Percentiles rank a stretch among this genome's conserved stretches.
phyloP scores from a whole-genome alignment of 2,329 filamentous ascomycete species.

The Cladosporium sp. region DNA sequence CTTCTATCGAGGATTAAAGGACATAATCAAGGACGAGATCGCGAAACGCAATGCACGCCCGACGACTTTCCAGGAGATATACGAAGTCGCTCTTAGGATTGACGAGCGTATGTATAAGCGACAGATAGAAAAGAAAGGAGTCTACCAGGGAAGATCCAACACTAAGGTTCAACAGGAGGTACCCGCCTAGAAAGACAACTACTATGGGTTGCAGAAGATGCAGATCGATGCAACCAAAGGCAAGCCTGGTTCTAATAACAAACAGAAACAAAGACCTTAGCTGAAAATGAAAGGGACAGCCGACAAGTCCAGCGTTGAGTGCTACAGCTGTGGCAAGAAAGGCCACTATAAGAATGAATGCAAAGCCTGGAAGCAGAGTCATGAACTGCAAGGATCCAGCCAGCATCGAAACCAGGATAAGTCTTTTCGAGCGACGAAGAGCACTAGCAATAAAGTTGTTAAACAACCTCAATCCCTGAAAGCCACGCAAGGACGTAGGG shows the following conservation, averaged over 20 bases:
- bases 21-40: background rate
- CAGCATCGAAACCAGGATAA: too few relatives aligned
- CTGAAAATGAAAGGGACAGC: background rate
- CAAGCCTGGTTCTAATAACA: background rate
- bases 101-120: too few relatives aligned
- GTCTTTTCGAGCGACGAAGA: background rate
- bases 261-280: background rate
- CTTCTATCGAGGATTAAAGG: background rate
- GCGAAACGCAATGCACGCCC: too few relatives aligned
- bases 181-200: background rate
- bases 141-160: background rate
- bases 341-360: background rate
- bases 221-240: background rate
- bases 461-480: background rate
- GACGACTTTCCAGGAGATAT: too few relatives aligned
- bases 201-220: background rate
- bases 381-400: too few relatives aligned
- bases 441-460: background rate
- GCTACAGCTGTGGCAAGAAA: background rate
- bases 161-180: background rate
- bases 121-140: background rate
- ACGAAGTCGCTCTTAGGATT: too few relatives aligned
- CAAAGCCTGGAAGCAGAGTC: background rate
- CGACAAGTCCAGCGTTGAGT: background rate
- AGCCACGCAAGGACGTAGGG: background rate